Conservation (phyloP, 768 basidiomycete species). For the Russula sp. region DNA sequence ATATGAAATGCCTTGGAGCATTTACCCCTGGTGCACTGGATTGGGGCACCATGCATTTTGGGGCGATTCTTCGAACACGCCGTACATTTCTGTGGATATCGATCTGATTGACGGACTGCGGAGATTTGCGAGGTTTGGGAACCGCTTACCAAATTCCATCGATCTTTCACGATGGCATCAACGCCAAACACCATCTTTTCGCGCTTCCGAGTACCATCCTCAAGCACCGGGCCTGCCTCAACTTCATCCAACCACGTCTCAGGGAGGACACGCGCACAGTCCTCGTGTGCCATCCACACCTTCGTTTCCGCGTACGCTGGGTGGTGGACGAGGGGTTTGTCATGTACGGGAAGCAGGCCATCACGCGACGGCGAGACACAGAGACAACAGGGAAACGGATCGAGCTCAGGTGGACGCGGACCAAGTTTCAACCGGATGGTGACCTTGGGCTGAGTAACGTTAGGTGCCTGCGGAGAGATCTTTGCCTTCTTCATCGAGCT, state of each 20-base stretch:
- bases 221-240: slow-evolving; percentile 30
- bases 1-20: slow-evolving; percentile 93
- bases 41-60: slow-evolving; percentile 70
- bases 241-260: slow-evolving; percentile 87
- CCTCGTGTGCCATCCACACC: slow-evolving; percentile 70
- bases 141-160: slow-evolving; percentile 83
- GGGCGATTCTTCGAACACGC: slow-evolving; percentile 63
- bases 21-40: slow-evolving; percentile 93
- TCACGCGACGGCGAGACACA: slow-evolving; percentile 48
- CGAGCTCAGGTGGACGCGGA: slow-evolving; percentile 49
- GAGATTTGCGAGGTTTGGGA: not conserved
- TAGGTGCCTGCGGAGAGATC: slow-evolving; percentile 26
- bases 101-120: not conserved
- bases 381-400: slow-evolving; percentile 60
- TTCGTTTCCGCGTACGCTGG: slow-evolving; percentile 24
- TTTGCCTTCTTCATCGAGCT: slow-evolving; percentile 46
- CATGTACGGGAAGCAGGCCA: slow-evolving; percentile 57
- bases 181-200: slow-evolving; percentile 72
- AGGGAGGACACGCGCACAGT: slow-evolving; percentile 74
- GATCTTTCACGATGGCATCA: slow-evolving; percentile 79
- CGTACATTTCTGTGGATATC: slow-evolving; percentile 71
- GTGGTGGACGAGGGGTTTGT: slow-evolving; percentile 41
- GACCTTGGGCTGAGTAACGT: slow-evolving; percentile 31
- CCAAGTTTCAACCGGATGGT: slow-evolving; percentile 62
- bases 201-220: slow-evolving; percentile 31